A percentile compares a stretch with the other conserved stretches of the same genome.
Conservation (phyloP, 805 yeast species). For the Saturnispora bothae region DNA sequence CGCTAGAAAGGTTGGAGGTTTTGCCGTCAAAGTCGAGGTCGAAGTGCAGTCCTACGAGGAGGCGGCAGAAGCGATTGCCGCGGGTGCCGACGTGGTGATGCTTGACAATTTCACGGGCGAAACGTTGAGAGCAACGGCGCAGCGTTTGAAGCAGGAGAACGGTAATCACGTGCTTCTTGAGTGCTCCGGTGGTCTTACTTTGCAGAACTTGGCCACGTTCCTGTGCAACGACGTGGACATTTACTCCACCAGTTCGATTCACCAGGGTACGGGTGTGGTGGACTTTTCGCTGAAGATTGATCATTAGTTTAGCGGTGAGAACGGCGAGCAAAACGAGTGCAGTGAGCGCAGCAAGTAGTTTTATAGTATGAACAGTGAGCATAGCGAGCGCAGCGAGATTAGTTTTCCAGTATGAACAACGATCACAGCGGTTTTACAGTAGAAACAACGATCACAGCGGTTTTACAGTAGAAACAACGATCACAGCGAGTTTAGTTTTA, state of each 20-base stretch:
- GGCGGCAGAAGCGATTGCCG: slow-evolving; percentile 84
- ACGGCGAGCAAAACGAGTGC: too few species aligned
- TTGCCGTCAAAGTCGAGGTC: slow-evolving; percentile 83
- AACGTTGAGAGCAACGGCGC: slow-evolving; percentile 55
- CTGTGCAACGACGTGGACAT: slow-evolving; percentile 76
- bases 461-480: too few species aligned
- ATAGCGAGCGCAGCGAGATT: too few species aligned
- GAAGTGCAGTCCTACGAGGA: slow-evolving; percentile 80
- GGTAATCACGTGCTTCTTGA: slow-evolving; percentile 48
- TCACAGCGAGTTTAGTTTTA: too few species aligned
- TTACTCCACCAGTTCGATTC: slow-evolving; percentile 83
- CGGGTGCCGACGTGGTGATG: slow-evolving; percentile 96
- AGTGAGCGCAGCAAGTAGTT: too few species aligned
- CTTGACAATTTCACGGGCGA: slow-evolving; percentile 75
- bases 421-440: too few species aligned
- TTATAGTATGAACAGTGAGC: too few species aligned
- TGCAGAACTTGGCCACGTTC: slow-evolving; percentile 52
- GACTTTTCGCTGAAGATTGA: slow-evolving; percentile 76
- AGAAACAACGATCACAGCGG: too few species aligned
- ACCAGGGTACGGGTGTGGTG: slow-evolving; percentile 77
- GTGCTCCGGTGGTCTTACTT: slow-evolving; percentile 84
- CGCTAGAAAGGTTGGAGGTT: slow-evolving; percentile 79
- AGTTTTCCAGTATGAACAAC: too few species aligned
- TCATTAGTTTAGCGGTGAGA: too few species aligned
- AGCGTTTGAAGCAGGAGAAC: slow-evolving; percentile 49